Base-by-base conservation (phyloP, 129 eudicot genomes). In the Flaveria robusta region DNA sequence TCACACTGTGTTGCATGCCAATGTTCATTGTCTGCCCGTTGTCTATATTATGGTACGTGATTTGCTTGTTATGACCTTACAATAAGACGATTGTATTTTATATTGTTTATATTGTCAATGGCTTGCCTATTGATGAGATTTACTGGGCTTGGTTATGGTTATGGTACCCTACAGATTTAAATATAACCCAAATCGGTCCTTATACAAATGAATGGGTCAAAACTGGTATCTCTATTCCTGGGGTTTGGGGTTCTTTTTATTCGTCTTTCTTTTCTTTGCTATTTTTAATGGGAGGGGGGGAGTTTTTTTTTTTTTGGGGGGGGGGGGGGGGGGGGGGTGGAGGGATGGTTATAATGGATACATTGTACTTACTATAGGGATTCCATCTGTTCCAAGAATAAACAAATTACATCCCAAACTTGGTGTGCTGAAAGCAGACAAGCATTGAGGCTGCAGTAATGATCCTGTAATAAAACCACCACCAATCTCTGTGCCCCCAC, bases 401-500 rank as follows among this genome's bases (percentile, higher is more conserved):
- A 84, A 83, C 16, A 94, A 79, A 23, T 84, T 85, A 76, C 86
- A 84, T 26, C 97, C 97, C 97, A 91, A 86, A 49, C 85, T 85
- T 18, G 99, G 93, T 26, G 99, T 94, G 85, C 97, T 94, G 77
- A 94, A 88, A 49, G 99, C 92, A 50, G 97, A 88, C 46, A 94
- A 78, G 63, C 87, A 87, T 56, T 91, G 99, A 58, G 89, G 79
- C 82, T 94, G 97, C 79, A 94, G 60, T 76, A 87, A 55, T 19
- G 97, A 94, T 47, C 99, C 99, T 22, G 93, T 72, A 19, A 91
- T 78, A 71, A 91, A 94, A 79, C 89, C 99, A 77, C 99, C 99
- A 43, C 97, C 99, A 70, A 94, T 91, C 81, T 94, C 99, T 34
- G 99, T 94, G 47, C 99, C 99, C 52, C 99, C 99, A 81, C 99